These are phyloP conservation scores for Tolypocladium nubicola DNA, from an alignment of 2,329 filamentous ascomycete genomes.

Conservation along the genomic window DNA sequence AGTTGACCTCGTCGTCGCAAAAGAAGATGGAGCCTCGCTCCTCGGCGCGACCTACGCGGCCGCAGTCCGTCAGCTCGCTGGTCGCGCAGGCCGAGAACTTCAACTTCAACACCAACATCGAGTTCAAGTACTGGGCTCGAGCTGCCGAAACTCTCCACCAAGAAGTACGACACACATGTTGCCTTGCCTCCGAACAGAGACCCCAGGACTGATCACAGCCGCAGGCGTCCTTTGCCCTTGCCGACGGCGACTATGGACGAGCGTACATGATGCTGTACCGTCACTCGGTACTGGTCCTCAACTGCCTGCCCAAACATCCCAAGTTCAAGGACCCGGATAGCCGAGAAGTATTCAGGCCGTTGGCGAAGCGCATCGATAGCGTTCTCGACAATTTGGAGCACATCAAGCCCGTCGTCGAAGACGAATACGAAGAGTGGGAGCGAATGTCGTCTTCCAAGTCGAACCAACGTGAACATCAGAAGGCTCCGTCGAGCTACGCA, in stretches of 20 bases:
- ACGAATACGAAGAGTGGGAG: slow-evolving; percentile 58
- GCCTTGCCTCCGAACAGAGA: neutral
- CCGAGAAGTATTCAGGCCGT: slow-evolving; percentile 46
- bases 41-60: slow-evolving; percentile 32
- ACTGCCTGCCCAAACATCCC: slow-evolving; percentile 66
- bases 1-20: neutral
- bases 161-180: slow-evolving; percentile 48
- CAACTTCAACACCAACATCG: slow-evolving; percentile 66
- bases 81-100: slow-evolving; percentile 67
- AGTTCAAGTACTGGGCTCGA: slow-evolving; percentile 71
- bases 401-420: slow-evolving; percentile 69
- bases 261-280: slow-evolving; percentile 88
- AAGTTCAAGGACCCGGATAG: slow-evolving; percentile 58
- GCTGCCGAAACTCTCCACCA: slow-evolving; percentile 70
- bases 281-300: slow-evolving; percentile 74
- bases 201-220: neutral
- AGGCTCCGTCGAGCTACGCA: slow-evolving; percentile 25
- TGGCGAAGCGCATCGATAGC: slow-evolving; percentile 37
- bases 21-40: slow-evolving; percentile 17
- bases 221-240: slow-evolving; percentile 74
- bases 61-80: slow-evolving; percentile 66
- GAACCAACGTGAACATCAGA: slow-evolving; percentile 7
- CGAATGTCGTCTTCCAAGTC: slow-evolving; percentile 33
- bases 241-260: slow-evolving; percentile 76
- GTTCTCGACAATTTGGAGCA: slow-evolving; percentile 64